These are phyloP conservation scores for Yamadazyma paraphyllophila DNA, from an alignment of 805 yeast genomes.

Conservation along the genomic window DNA sequence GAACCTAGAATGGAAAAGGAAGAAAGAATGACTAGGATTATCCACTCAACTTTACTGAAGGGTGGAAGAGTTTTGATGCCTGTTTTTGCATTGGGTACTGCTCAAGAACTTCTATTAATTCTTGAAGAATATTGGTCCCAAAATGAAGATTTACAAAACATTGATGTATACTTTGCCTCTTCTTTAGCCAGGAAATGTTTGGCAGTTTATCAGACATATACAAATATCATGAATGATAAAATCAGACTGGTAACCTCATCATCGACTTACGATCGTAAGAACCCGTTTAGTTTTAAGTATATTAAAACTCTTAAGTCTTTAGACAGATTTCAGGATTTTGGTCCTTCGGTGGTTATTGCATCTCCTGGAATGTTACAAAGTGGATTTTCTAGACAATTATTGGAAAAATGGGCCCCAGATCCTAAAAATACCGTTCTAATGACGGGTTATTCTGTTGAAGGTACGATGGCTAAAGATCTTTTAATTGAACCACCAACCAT, in stretches of 20 bases:
- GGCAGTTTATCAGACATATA: slow-evolving; percentile 95
- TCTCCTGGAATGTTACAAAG: slow-evolving; percentile 98
- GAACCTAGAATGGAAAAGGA: slow-evolving; percentile 89
- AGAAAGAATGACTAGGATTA: slow-evolving; percentile 69
- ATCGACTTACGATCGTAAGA: slow-evolving; percentile 43
- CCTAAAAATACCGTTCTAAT: slow-evolving; percentile 81
- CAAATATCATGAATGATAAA: slow-evolving; percentile 95
- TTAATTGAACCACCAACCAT: slow-evolving; percentile 89
- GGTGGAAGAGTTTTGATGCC: slow-evolving; percentile 94
- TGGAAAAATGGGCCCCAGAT: slow-evolving; percentile 98
- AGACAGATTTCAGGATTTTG: slow-evolving; percentile 86
- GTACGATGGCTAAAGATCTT: slow-evolving; percentile 92
- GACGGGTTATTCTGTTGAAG: slow-evolving; percentile 98
- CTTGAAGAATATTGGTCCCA: slow-evolving; percentile 93
- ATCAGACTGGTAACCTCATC: slow-evolving; percentile 61
- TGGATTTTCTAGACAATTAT: slow-evolving; percentile 86
- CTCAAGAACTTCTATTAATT: slow-evolving; percentile 87
- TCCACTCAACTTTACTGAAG: slow-evolving; percentile 77
- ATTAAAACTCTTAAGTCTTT: slow-evolving; percentile 75
- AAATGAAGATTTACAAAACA: slow-evolving; percentile 76
- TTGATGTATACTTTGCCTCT: slow-evolving; percentile 88
- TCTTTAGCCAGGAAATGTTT: slow-evolving; percentile 92
- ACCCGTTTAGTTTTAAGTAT: slow-evolving; percentile 88
- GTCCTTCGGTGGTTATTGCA: slow-evolving; percentile 94
- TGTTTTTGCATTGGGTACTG: slow-evolving; percentile 94